Evolutionary conservation across 1,284 basidiomycete genomes (phyloP), one percentile per base, ranked within the genome.

Genomic region (Cutaneotrichosporon spelunceum): DNA sequence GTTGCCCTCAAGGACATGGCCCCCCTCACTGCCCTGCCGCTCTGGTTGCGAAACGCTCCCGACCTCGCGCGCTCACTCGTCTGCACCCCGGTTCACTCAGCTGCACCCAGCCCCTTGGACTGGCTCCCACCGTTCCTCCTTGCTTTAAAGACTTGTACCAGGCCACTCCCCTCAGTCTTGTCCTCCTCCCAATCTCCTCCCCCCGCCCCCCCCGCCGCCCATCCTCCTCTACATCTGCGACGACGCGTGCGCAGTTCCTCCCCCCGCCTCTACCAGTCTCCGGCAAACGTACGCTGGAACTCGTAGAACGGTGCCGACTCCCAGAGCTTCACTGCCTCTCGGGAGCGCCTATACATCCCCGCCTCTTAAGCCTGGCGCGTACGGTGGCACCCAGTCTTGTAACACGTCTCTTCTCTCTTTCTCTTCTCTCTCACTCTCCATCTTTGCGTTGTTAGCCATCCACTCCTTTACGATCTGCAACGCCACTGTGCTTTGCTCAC

Each of bases 1-100:
- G 57, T 65, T 62, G 64, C 64, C 58, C 58, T 60, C 62, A 62
- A 34, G 47, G n/a, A n/a, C n/a, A n/a, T 56, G 52, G 48, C 63
- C 63, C 39, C 19, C 39, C 19, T 50, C 61, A 52, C 47, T 59
- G 57, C 53, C 58, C 57, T 58, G 52, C 62, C 47, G 59, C 55
- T 60, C 59, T 59, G 56, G 59, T 58, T 57, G 56, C 64, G 64
- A 65, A 65, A 65, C 64, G 42, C 52, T 65, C 61, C 64, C 64
- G 58, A 49, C 63, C 57, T 50, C 39, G 53, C 48, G 57, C 47
- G 53, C 48, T 44, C 49, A 14, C 56, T 48, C 6, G 21, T 14
- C 48, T 30, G 45, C 26, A 48, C 45, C 45, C 45, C 21, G 23
- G 23, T 48, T 24, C 26, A 48, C 39, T 42, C 30, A 23, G 23